Evolutionary conservation across 2,329 filamentous ascomycete species (phyloP).

Genomic region (Geosmithia putterillii): DNA sequence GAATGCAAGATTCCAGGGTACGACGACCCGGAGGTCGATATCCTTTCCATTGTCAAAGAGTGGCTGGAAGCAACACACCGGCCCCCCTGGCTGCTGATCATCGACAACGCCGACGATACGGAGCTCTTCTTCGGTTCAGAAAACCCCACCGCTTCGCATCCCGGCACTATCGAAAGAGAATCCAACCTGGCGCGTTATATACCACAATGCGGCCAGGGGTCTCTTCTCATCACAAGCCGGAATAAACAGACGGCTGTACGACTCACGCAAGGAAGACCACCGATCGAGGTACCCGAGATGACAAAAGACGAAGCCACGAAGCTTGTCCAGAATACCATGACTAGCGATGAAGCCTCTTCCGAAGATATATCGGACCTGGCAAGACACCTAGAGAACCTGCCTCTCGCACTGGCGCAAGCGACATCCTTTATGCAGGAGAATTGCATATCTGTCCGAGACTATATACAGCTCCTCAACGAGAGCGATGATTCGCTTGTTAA

Average conservation of each 20-base stretch:
- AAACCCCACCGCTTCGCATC: no score
- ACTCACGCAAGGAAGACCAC: conserved; percentile 9
- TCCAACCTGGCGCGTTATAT: no score
- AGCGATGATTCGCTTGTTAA: conserved; percentile 8
- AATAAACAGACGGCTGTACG: conserved; percentile 15
- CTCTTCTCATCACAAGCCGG: conserved; percentile 19
- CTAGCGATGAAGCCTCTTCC: background rate
- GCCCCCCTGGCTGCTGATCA: conserved; percentile 6
- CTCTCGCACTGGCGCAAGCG: conserved; percentile 20
- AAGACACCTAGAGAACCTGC: conserved; percentile 14
- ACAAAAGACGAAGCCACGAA: conserved; percentile 9
- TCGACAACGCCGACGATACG: conserved; percentile 4
- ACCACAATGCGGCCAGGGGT: conserved; percentile 16
- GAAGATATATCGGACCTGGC: conserved; percentile 8
- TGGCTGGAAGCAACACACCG: conserved; percentile 10
- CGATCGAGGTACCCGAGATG: conserved; percentile 16
- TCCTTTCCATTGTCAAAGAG: conserved; percentile 10
- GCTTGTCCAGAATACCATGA: conserved; percentile 10
- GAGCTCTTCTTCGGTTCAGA: background rate
- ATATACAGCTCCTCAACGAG: conserved; percentile 15
- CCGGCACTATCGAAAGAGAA: no score
- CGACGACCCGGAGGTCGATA: conserved; percentile 6
- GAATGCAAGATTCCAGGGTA: background rate
- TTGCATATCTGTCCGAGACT: conserved; percentile 8
- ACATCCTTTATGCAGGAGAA: conserved; percentile 20